Conservation (phyloP, 2,329 filamentous ascomycete species). For the Ceratocystiopsis sp. region DNA sequence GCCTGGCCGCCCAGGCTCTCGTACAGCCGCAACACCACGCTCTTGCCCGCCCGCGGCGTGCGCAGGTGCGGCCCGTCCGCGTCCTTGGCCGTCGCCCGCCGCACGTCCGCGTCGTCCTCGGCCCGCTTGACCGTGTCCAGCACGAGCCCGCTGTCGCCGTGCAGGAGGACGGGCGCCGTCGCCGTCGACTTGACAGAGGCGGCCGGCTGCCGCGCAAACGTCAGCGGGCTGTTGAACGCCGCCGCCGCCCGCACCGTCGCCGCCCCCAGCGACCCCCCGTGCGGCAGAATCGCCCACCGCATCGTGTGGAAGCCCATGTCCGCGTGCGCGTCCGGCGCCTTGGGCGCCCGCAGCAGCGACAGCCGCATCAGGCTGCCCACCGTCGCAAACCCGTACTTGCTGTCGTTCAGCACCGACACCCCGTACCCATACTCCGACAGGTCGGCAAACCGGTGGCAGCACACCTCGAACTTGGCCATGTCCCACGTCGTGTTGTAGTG, state of each 20-base stretch:
- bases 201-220: constrained; percentile 1
- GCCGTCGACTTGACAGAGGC: background rate
- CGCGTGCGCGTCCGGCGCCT: constrained; percentile 51
- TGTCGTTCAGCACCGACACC: constrained; percentile 51
- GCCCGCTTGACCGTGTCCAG: constrained; percentile 86
- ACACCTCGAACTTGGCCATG: constrained; percentile 68
- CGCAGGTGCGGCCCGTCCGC: constrained; percentile 20
- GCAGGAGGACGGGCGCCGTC: constrained; percentile 43
- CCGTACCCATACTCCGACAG: constrained; percentile 53
- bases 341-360: constrained; percentile 45
- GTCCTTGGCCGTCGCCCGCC: constrained; percentile 28
- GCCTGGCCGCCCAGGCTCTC: constrained; percentile 74
- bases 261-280: constrained; percentile 35
- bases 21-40: constrained; percentile 71
- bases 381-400: constrained; percentile 54
- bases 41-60: constrained; percentile 51
- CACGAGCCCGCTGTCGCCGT: constrained; percentile 50
- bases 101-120: constrained; percentile 68
- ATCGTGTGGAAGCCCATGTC: constrained; percentile 52
- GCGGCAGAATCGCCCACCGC: constrained; percentile 50
- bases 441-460: constrained; percentile 59
- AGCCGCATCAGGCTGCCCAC: constrained; percentile 51
- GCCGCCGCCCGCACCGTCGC: constrained; percentile 44
- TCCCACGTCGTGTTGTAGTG: constrained; percentile 93
- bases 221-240: constrained; percentile 49